A percentile compares a stretch with the other conserved stretches of the same genome.
Conservation (phyloP, 331 rosid species). For the Malus hybrid region DNA sequence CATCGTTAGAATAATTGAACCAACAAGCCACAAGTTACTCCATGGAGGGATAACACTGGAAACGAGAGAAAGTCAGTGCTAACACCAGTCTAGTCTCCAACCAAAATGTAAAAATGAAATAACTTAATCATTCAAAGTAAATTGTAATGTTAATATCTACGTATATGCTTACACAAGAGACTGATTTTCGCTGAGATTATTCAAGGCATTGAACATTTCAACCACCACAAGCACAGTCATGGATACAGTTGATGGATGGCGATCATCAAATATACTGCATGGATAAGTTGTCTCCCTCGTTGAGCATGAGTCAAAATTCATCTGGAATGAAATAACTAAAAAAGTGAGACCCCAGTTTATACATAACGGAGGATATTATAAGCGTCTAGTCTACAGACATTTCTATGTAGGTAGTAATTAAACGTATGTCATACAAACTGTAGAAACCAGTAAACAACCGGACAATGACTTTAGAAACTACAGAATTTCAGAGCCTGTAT, state of each 20-base stretch:
- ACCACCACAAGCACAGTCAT: conserved; percentile 99
- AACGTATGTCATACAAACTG: not conserved
- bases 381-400: not conserved
- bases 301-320: conserved; percentile 82
- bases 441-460: not conserved
- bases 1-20: conserved; percentile 80
- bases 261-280: conserved; percentile 87
- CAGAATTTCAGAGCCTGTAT: not conserved
- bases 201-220: conserved; percentile 98
- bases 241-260: conserved; percentile 93
- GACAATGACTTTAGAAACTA: not conserved
- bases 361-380: conserved; percentile 1
- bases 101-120: not conserved
- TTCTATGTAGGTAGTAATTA: not conserved
- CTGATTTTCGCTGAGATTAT: conserved; percentile 97
- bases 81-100: not conserved
- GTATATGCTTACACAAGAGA: conserved; percentile 78
- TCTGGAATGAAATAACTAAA: conserved; percentile 35
- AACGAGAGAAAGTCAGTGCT: conserved; percentile 11
- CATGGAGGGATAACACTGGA: conserved; percentile 93
- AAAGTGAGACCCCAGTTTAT: not conserved
- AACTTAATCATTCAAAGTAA: not conserved
- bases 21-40: conserved; percentile 98
- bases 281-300: conserved; percentile 81
- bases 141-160: not conserved